Conservation (phyloP, 2,329 filamentous ascomycete species). For the Xylariaceae sp. region DNA sequence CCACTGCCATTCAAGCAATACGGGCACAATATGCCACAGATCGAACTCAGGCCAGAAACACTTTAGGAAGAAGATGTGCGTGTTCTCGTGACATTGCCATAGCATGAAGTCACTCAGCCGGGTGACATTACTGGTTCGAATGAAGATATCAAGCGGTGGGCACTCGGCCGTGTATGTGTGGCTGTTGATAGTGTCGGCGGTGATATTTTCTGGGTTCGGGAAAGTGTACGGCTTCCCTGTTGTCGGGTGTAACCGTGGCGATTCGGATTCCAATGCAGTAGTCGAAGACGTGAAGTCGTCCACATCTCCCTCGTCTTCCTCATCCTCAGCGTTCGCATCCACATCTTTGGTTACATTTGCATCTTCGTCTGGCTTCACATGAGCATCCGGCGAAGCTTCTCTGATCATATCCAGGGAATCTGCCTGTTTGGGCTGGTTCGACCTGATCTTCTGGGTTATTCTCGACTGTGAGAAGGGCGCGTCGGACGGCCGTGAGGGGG, state of each 20-base stretch:
- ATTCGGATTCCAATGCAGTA: slow-evolving; percentile 53
- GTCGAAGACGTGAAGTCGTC: slow-evolving; percentile 56
- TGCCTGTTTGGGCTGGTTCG: slow-evolving; percentile 51
- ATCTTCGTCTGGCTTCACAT: slow-evolving; percentile 40
- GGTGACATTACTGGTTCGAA: slow-evolving; percentile 89
- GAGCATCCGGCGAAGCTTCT: slow-evolving; percentile 44
- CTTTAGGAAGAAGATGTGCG: slow-evolving; percentile 85
- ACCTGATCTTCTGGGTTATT: slow-evolving; percentile 79
- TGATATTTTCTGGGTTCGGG: slow-evolving; percentile 81
- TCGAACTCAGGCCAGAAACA: slow-evolving; percentile 96
- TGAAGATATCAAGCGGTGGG: slow-evolving; percentile 83
- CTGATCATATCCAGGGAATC: slow-evolving; percentile 47
- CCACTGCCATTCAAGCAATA: slow-evolving; percentile 86
- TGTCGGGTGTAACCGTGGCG: slow-evolving; percentile 39
- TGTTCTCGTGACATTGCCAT: slow-evolving; percentile 93
- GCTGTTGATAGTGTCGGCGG: slow-evolving; percentile 69
- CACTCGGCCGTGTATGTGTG: slow-evolving; percentile 85
- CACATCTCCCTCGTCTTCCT: slow-evolving; percentile 10
- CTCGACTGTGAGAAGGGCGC: slow-evolving; percentile 81
- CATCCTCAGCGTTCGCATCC: background rate
- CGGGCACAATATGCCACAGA: slow-evolving; percentile 86
- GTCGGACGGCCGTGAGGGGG: slow-evolving; percentile 58
- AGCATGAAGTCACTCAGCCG: slow-evolving; percentile 96
- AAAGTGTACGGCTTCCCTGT: slow-evolving; percentile 38
- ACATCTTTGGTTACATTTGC: background rate